Percentiles rank a stretch among this genome's conserved stretches.
Evolutionary conservation across 768 basidiomycete genomes (phyloP).

Genomic region (Lactarius akahatsu): DNA sequence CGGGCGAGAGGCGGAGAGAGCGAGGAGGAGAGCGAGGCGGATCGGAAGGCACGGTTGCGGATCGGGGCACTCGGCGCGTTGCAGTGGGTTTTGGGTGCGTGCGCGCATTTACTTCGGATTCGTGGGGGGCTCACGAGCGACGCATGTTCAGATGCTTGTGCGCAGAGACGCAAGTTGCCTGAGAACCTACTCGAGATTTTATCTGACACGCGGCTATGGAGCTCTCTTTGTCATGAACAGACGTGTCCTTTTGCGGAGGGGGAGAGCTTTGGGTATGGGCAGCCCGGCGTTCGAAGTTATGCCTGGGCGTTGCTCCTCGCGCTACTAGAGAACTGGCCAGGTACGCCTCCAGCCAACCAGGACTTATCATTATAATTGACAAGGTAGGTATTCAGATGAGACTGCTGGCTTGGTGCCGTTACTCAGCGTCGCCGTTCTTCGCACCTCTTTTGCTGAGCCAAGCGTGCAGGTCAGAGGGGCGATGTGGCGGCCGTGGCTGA

Average conservation of each 20-base stretch:
- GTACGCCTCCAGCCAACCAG: conserved; percentile 33
- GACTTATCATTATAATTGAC: background rate
- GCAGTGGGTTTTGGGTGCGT: conserved; percentile 61
- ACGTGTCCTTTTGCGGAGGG: conserved; percentile 44
- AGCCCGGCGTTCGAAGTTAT: conserved; percentile 71
- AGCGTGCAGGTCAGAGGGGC: conserved; percentile 63
- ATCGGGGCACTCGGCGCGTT: conserved; percentile 66
- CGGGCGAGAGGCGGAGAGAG: conserved; percentile 52
- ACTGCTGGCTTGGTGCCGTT: conserved; percentile 41
- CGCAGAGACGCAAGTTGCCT: conserved; percentile 9
- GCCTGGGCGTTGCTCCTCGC: conserved; percentile 60
- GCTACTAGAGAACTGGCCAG: conserved; percentile 47
- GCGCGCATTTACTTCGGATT: conserved; percentile 5
- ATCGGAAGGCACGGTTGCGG: conserved; percentile 67
- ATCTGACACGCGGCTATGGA: conserved; percentile 59
- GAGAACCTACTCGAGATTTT: conserved; percentile 44
- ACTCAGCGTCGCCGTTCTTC: conserved; percentile 57
- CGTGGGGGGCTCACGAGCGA: background rate
- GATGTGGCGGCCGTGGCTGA: conserved; percentile 71
- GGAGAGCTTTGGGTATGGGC: conserved; percentile 56
- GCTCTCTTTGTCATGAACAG: conserved; percentile 48
- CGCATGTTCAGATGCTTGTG: conserved; percentile 22
- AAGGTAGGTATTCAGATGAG: conserved; percentile 27
- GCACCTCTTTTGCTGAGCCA: conserved; percentile 69
- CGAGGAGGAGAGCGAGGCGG: conserved; percentile 66